phyloP scores from a whole-genome alignment of 2,329 filamentous ascomycete species.

The Lachnellula cervina region DNA sequence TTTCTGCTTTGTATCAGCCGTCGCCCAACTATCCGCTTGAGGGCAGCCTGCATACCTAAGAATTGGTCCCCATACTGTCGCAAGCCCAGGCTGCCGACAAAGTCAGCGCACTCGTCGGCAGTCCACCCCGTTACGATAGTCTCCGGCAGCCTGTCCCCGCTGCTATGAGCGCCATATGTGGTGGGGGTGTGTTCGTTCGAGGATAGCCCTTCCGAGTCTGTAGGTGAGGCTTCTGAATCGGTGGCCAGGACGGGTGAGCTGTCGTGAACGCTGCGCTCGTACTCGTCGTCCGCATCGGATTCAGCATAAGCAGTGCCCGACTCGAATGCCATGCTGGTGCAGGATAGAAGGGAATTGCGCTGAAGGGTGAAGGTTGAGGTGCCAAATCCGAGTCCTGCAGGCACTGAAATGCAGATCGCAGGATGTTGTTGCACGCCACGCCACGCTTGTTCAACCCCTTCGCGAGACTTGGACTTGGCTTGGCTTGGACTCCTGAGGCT shows the following conservation, averaged over 20 bases:
- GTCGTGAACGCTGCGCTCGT: constrained; percentile 66
- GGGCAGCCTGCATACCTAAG: constrained; percentile 56
- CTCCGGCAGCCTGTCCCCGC: constrained; percentile 63
- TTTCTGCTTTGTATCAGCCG: constrained; percentile 55
- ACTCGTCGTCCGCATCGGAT: constrained; percentile 79
- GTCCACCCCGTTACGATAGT: constrained; percentile 77
- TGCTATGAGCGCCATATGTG: constrained; percentile 64
- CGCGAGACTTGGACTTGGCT: too few relatives aligned
- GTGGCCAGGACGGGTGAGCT: constrained; percentile 60
- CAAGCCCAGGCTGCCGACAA: constrained; percentile 73
- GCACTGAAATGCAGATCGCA: background rate
- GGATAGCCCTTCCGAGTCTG: constrained; percentile 66
- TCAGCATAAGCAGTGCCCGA: constrained; percentile 69
- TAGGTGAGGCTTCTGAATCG: constrained; percentile 65
- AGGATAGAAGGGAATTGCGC: background rate
- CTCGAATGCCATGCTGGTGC: constrained; percentile 48
- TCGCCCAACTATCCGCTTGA: constrained; percentile 2
- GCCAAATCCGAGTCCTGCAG: background rate
- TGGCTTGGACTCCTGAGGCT: too few relatives aligned
- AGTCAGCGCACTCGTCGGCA: constrained; percentile 85
- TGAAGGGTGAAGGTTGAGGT: background rate
- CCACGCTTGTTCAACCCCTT: background rate
- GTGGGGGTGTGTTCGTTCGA: constrained; percentile 70
- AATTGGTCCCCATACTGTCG: constrained; percentile 79
- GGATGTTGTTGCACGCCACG: background rate